A percentile compares a stretch with the other conserved stretches of the same genome.
Evolutionary conservation across 495 filamentous ascomycete genomes (phyloP).

Genomic region (Podospora comata): DNA sequence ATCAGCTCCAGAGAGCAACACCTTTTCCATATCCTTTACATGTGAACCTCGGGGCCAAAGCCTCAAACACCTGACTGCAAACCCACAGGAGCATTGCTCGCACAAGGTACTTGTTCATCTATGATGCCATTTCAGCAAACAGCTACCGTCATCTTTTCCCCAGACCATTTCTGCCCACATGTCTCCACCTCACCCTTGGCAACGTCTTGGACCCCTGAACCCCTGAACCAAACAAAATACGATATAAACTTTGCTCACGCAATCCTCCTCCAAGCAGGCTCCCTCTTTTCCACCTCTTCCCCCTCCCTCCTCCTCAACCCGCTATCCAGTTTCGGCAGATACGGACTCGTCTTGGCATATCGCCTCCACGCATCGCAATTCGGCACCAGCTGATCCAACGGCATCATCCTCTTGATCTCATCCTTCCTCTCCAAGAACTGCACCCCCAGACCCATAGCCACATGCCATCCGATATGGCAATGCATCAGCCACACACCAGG

Average conservation of each 20-base stretch:
- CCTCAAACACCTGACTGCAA: too few species aligned
- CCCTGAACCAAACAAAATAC: background rate
- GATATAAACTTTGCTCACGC: background rate
- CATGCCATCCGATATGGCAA: constrained; percentile 54
- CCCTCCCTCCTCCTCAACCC: constrained; percentile 17
- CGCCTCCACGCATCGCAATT: constrained; percentile 43
- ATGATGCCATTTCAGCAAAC: too few species aligned
- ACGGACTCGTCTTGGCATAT: constrained; percentile 34
- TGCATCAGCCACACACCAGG: constrained; percentile 47
- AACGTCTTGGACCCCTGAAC: background rate
- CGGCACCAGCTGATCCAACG: constrained; percentile 33
- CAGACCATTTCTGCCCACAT: background rate
- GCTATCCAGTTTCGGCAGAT: constrained; percentile 25
- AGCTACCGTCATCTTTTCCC: too few species aligned
- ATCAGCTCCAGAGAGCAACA: too few species aligned
- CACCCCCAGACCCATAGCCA: constrained; percentile 43
- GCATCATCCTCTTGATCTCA: constrained; percentile 39
- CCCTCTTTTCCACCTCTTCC: background rate
- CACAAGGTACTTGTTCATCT: too few species aligned
- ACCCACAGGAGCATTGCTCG: too few species aligned
- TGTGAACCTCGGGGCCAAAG: too few species aligned
- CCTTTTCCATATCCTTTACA: too few species aligned
- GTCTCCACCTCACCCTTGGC: background rate
- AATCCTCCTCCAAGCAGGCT: constrained; percentile 10
- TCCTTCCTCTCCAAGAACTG: constrained; percentile 45